These are phyloP conservation scores for Didymella lethalis DNA, from an alignment of 2,329 filamentous ascomycete genomes.

Conservation along the genomic window DNA sequence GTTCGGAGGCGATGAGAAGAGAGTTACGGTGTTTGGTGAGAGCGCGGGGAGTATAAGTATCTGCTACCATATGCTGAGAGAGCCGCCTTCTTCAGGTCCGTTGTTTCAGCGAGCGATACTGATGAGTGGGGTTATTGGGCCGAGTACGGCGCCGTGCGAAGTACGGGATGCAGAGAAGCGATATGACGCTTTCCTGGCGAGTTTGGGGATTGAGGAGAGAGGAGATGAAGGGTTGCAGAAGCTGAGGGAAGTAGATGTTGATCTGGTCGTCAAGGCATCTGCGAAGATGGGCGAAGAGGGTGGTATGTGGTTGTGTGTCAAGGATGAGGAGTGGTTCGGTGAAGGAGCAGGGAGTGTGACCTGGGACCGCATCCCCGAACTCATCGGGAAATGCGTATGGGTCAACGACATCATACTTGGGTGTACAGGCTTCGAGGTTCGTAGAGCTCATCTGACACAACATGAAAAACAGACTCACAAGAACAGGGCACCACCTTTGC, in stretches of 20 bases:
- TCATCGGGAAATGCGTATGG: conserved; percentile 47
- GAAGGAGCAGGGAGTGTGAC: conserved; percentile 18
- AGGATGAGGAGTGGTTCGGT: conserved; percentile 30
- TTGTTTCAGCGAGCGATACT: conserved; percentile 33
- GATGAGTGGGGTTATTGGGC: conserved; percentile 33
- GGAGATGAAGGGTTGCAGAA: conserved; percentile 22
- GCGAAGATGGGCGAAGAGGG: conserved; percentile 9
- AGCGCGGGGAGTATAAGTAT: conserved; percentile 52
- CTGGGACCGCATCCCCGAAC: conserved; percentile 30
- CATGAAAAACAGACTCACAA: background rate
- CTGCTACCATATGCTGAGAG: conserved; percentile 30
- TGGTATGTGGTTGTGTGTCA: conserved; percentile 21
- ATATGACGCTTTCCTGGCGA: conserved; percentile 34
- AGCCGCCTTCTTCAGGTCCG: conserved; percentile 20
- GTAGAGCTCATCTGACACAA: background rate
- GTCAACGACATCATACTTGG: conserved; percentile 56
- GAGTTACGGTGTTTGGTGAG: conserved; percentile 54
- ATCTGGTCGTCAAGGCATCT: conserved; percentile 1
- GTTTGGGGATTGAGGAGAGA: conserved; percentile 22
- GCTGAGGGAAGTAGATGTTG: conserved; percentile 9
- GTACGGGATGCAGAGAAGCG: conserved; percentile 14
- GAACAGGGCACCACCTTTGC: conserved; percentile 9
- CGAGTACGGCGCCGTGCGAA: conserved; percentile 21
- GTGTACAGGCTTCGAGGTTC: conserved; percentile 40
- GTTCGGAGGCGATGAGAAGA: conserved; percentile 46